Evolutionary conservation across 164 flowering plant genomes (phyloP), one percentile per base, ranked within the genome.

Genomic region (Magnolia changhungtana): DNA sequence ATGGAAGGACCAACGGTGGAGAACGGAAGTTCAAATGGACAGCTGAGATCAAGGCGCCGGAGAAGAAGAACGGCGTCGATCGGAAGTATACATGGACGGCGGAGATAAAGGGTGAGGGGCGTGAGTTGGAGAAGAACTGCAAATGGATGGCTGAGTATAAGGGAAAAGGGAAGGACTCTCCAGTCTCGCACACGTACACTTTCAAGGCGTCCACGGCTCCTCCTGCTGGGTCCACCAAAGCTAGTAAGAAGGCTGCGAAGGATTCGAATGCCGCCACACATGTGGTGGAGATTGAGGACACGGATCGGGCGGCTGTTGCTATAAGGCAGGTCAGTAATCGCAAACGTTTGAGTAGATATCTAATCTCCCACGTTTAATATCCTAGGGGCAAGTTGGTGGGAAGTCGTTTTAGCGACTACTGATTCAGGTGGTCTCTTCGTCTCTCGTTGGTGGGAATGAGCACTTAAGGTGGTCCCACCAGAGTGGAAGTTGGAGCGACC

Each of bases 211-310:
- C 94, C 2, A 80, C 74, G 0, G 55, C 78, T 71, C 79, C 85
- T 1, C 84, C 76, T 75, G 85, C 21, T 19, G 78, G 49, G 27
- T 81, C 63, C n/a, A 9, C 68, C 61, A 68, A 68, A 45, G 50
- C 7, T 14, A 67, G n/a, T 11, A 68, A 23, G 74, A 73, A 65
- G 81, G 71, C 58, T 16, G 78, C 68, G 78, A 75, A 81, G 68
- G 50, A 19, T 11, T 74, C 83, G 82, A 81, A 86, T 65, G 10
- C 68, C 27, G 75, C 49, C 50, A 67, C 81, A 74, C 92, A 88
- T 74, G 50, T 83, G 75, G 91, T 93, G 23, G 90, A 88, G 90
- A 95, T 95, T 31, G 92, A 93, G 80, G 95, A 87, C 50, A 77
- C 79, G 0, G 88, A 89, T 86, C 92, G 86, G 50, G 87, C 92